phyloP scores from a whole-genome alignment of 257 asterid genomes.

The Solanum ossicruentum region DNA sequence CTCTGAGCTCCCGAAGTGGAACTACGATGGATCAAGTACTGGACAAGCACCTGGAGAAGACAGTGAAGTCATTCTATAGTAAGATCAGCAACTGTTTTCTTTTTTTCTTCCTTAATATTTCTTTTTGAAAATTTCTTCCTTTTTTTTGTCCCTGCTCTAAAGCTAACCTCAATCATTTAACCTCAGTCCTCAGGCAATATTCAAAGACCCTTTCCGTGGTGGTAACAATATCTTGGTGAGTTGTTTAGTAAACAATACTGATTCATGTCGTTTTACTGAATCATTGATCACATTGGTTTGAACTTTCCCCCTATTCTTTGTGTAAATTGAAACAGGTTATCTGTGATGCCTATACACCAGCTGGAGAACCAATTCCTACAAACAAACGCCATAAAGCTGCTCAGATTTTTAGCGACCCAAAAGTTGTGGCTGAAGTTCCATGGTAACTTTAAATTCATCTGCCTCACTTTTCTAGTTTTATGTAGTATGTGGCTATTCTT shows the following conservation, averaged over 20 bases:
- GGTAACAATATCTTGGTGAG: conserved; percentile 96
- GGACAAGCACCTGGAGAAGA: conserved; percentile 99
- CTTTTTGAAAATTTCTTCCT: neutral
- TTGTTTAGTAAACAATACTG: neutral
- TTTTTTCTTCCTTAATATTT: neutral
- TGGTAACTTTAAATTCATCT: conserved; percentile 31
- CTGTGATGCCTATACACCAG: conserved; percentile 89
- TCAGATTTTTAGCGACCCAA: conserved; percentile 69
- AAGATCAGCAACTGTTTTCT: conserved; percentile 6
- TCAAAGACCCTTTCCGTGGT: conserved; percentile 97
- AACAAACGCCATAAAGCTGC: conserved; percentile 91
- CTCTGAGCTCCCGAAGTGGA: conserved; percentile 98
- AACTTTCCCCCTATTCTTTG: neutral
- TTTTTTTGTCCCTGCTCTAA: neutral
- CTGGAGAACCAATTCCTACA: conserved; percentile 94
- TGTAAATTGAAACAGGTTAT: conserved; percentile 46
- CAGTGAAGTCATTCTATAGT: conserved; percentile 97
- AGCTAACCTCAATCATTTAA: neutral
- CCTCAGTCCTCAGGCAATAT: conserved; percentile 90
- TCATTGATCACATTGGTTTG: neutral
- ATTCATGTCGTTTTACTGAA: neutral
- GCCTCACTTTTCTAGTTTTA: neutral
- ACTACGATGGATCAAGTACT: conserved; percentile 96
- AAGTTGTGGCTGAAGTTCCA: conserved; percentile 74
- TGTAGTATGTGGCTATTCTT: neutral